A percentile compares a stretch with the other conserved stretches of the same genome.
These are phyloP conservation scores for Boletus tylopilopsis DNA, from an alignment of 768 basidiomycete genomes.

Conservation along the genomic window DNA sequence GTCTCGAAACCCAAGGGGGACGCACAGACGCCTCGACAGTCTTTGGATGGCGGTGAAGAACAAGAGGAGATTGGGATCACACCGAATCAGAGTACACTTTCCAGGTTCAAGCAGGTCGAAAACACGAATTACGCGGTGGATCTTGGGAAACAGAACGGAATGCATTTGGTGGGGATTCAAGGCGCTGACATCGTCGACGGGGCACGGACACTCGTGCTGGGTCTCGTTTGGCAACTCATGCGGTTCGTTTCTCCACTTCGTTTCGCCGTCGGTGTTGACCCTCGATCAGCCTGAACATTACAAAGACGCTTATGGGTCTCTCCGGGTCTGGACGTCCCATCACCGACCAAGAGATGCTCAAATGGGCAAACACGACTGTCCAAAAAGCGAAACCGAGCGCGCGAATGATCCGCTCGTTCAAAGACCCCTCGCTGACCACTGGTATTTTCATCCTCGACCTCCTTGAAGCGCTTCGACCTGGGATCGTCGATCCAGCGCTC, in stretches of 20 bases:
- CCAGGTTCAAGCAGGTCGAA: slow-evolving; percentile 96
- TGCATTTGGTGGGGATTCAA: slow-evolving; percentile 97
- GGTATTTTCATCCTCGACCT: slow-evolving; percentile 93
- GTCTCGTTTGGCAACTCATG: slow-evolving; percentile 98
- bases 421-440: slow-evolving; percentile 85
- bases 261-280: too few relatives aligned
- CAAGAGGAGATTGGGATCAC: slow-evolving; percentile 80
- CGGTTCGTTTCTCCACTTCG: slow-evolving; percentile 43
- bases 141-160: slow-evolving; percentile 85
- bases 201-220: slow-evolving; percentile 87
- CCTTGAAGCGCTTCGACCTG: slow-evolving; percentile 86
- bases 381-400: slow-evolving; percentile 60
- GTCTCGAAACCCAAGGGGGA: slow-evolving; percentile 86
- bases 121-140: slow-evolving; percentile 97
- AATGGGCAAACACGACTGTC: slow-evolving; percentile 92
- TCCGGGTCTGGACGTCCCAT: slow-evolving; percentile 74
- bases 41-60: slow-evolving; percentile 49
- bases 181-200: slow-evolving; percentile 97
- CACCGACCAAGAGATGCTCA: slow-evolving; percentile 89
- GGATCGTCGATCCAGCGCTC: slow-evolving; percentile 89
- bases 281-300: slow-evolving; percentile 69
- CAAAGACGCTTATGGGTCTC: slow-evolving; percentile 80
- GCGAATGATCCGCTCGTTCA: slow-evolving; percentile 83
- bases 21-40: slow-evolving; percentile 38
- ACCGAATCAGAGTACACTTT: slow-evolving; percentile 79